Evolutionary conservation across 2,329 filamentous ascomycete genomes (phyloP).

Genomic region (Cercospora sp.): DNA sequence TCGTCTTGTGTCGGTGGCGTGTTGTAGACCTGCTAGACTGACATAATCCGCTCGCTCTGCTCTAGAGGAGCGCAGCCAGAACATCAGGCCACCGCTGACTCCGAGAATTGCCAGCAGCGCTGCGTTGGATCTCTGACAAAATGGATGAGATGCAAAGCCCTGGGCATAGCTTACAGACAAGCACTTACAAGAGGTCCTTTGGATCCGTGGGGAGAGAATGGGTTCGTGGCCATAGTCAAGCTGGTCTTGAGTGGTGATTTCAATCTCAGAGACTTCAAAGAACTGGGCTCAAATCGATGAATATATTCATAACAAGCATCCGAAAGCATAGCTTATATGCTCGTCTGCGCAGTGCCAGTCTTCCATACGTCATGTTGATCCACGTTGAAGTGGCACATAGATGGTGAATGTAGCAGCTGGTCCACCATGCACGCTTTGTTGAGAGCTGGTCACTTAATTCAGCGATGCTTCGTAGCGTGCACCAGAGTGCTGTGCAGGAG

Average conservation of each 20-base stretch:
- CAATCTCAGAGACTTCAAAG: not conserved
- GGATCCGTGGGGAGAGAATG: not conserved
- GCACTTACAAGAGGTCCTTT: not conserved
- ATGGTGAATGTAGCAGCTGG: not conserved
- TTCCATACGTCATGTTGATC: constrained; percentile 5
- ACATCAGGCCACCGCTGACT: not conserved
- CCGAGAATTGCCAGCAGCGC: not conserved
- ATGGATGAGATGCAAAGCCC: not conserved
- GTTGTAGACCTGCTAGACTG: not conserved
- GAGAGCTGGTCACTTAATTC: not conserved
- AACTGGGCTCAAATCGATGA: not conserved
- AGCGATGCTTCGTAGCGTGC: not conserved
- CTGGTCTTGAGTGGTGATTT: not conserved
- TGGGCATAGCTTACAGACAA: not conserved
- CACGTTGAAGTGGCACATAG: not conserved
- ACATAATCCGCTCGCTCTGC: not conserved
- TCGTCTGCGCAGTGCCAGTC: not conserved
- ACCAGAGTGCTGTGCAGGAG: not conserved
- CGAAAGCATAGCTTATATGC: not conserved
- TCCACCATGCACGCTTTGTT: not conserved
- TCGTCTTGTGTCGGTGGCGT: not conserved
- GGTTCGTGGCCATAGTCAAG: not conserved
- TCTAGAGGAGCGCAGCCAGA: not conserved
- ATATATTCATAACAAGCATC: not conserved
- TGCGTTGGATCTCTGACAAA: not conserved